Base-by-base conservation (phyloP, 148 eudicot genomes). In the Agrostemma githago region DNA sequence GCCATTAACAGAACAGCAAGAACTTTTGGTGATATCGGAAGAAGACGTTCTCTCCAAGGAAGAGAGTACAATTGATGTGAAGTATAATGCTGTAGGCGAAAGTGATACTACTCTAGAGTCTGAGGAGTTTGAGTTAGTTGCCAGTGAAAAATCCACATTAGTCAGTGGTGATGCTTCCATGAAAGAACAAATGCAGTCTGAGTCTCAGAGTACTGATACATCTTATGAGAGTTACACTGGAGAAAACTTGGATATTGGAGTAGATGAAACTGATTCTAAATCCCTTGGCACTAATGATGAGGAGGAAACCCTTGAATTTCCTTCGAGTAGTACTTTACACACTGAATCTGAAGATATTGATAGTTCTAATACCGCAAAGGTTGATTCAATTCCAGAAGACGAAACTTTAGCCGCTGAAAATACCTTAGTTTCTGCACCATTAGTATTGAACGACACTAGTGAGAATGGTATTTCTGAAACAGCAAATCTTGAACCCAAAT, bases 1-100 rank as follows among this genome's bases (percentile, higher is more conserved):
- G 76, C 86, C 92, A 5, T 76, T 92, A 80, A 83, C 87, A 64
- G 74, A 82, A 75, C 82, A 87, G 67, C 92, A 88, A 77, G 97
- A 88, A 82, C 65, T 64, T 68, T 59, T 81, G 48, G 76, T 88
- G 80, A 74, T 81, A 48, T 81, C 86, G 69, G 88, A 79, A 74
- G 84, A 88, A 54, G 83, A 78, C 19, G 78, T 78, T 79, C 65
- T 72, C 72, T 3, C 44, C 64, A 81, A 76, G 62, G 85, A 76
- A 81, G 81, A 83, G 61, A 75, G 81, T 68, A 71, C 42, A 53
- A 79, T 59, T 63, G 86, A 83, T 44, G 82, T 66, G 57, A 78
- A 76, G 75, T 40, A 42, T 78, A 72, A 34, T 44, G 73, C 56
- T 67, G 60, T 65, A 65, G 88, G 77, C 17, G 77, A 73, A 70